phyloP scores from a whole-genome alignment of 441 rosid species.

The Pelargonium fulgidum region DNA sequence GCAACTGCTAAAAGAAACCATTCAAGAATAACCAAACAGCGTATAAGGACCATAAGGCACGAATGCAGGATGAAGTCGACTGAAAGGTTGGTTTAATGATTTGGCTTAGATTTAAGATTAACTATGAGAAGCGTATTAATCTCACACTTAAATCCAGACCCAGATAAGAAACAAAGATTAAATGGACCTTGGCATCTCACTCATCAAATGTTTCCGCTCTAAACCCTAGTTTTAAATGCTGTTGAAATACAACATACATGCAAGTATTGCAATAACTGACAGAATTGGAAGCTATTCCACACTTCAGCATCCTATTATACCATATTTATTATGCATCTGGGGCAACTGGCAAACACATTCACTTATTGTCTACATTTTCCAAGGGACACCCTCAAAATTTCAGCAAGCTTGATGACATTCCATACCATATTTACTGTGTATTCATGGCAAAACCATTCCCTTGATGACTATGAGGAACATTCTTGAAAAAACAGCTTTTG shows the following conservation, averaged over 20 bases:
- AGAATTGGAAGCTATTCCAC: not conserved
- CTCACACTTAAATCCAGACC: not conserved
- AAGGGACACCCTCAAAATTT: not conserved
- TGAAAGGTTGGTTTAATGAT: not conserved
- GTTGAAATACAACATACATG: not conserved
- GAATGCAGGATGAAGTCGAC: not conserved
- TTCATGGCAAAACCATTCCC: too few relatives aligned
- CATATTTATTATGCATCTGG: not conserved
- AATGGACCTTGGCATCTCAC: not conserved
- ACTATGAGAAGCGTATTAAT: not conserved
- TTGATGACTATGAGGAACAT: too few relatives aligned
- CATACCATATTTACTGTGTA: too few relatives aligned
- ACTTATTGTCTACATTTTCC: not conserved
- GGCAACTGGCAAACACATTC: not conserved
- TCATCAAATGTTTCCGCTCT: not conserved
- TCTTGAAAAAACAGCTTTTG: too few relatives aligned
- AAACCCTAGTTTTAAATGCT: not conserved
- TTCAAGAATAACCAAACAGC: not conserved
- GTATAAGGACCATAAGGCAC: not conserved
- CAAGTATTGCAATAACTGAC: not conserved
- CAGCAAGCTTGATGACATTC: too few relatives aligned
- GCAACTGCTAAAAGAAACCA: not conserved
- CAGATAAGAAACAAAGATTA: not conserved
- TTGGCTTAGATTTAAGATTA: not conserved
- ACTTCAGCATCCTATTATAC: not conserved